Base-by-base conservation (phyloP, 139 green algal species). In the Yamagishiella unicocca region DNA sequence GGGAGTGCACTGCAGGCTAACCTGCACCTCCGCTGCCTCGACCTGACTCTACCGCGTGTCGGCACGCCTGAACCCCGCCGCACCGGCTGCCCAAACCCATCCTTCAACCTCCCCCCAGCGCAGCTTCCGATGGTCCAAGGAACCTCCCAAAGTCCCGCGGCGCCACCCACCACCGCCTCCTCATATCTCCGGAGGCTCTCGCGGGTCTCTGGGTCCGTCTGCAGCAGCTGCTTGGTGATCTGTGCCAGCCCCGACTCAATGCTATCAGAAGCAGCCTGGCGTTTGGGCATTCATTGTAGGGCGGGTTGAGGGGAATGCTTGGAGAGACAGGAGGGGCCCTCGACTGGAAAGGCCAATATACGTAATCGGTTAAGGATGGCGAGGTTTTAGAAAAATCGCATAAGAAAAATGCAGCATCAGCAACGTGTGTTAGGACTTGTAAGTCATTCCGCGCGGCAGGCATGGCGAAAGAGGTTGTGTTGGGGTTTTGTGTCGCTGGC, bases 151-250 rank as follows among this genome's bases (percentile, higher is more conserved):
- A 58, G 50, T 12, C 50, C 12, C 50, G 17, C 12, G 50, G 14
- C 12, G 50, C 50, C 8, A 75, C 80, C 24, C 70, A 89, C 87
- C 62, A 91, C 74, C 29, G 91, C 91, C 38, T 50, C 89, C 68
- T 90, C 74, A 45, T 92, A 92, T 1, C 89, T 38, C 45, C 85
- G 82, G 14, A 91, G 83, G 53, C 68, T 82, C 68, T 82, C 84
- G 8, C 70, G 38, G 4, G 84, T 61, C 55, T 91, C 90, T 14
- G 90, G 90, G 50, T 93, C 76, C 19, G 24, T 87, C 14, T 50
- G 24, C 0, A 93, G 66, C n/a, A 90, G 40, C 50, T 91, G 64
- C 66, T 90, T 77, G 10, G 78, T 35, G 1, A 88, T 72, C 24
- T 68, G 25, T 9, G 76, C 81, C 12, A 89, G 67, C 0, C 53